Evolutionary conservation across 208 protist species (phyloP), one percentile per base, ranked within the genome.

Genomic region (Vickermania spadyakhi): DNA sequence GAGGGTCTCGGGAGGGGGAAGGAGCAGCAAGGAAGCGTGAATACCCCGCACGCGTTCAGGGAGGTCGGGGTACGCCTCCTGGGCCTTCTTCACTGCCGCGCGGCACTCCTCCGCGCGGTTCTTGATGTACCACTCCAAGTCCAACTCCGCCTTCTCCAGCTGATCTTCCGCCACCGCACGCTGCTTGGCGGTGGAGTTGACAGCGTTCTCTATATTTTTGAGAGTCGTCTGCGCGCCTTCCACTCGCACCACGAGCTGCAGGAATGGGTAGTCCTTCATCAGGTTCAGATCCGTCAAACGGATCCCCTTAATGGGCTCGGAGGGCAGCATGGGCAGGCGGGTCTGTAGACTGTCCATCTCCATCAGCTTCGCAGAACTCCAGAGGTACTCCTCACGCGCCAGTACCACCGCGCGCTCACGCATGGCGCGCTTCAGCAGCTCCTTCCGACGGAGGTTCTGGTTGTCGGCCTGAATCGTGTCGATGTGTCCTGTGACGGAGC

Each of bases 11-110:
- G 25, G 58, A 14, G 36, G 50, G 1, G 52, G 58, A 18, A 84
- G 27, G 22, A 50, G 42, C 13, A 87, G 60, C 41, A 84, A 74
- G 51, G 60, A 60, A 53, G 81, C 30, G n/a, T 82, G 61, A 30
- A 87, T 66, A 23, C 71, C 81, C 22, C 56, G 42, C 59, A 79
- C 69, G 42, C 73, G 73, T 42, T 25, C 60, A 14, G 61, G 52
- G 29, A 79, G 65, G 41, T 45, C 36, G 11, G 36, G 36, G 36
- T 45, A 45, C 18, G 36, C 18, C 18, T 45, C 36, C 36, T 18
- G 36, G 36, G 36, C 36, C 11, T 18, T 7, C 36, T 74, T 54
- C 2, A 64, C 52, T 1, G 49, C 64, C 14, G 61, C 63, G 30
- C 56, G 45, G 61, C 73, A 72, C 5, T 26, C 28, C 27, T 65